These are phyloP conservation scores for Phytophthora colocasiae DNA, from an alignment of 352 stramenopile genomes.

Conservation along the genomic window DNA sequence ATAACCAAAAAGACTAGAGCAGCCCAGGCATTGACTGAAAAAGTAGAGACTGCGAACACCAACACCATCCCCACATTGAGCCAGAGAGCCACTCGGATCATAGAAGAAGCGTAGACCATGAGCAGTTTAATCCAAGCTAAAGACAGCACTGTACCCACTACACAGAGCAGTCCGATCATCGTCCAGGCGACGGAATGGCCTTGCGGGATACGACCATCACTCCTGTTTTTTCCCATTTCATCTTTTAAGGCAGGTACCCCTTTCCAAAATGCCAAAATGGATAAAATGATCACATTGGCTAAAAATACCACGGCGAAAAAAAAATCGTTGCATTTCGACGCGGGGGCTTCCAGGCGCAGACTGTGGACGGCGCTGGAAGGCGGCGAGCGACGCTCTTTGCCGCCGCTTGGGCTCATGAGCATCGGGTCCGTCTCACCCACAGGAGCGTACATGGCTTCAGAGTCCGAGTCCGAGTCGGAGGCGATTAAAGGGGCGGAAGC, in stretches of 20 bases:
- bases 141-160: constrained; percentile 60
- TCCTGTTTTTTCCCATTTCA: constrained; percentile 38
- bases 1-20: constrained; percentile 63
- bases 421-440: constrained; percentile 82
- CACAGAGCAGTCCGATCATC: constrained; percentile 60
- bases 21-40: constrained; percentile 70
- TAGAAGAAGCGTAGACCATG: constrained; percentile 73
- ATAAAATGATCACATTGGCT: constrained; percentile 62
- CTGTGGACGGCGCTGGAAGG: constrained; percentile 49
- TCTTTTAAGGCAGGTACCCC: constrained; percentile 64
- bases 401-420: constrained; percentile 54
- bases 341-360: constrained; percentile 64
- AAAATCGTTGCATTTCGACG: constrained; percentile 76
- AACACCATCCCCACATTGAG: constrained; percentile 81
- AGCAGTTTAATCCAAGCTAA: constrained; percentile 82
- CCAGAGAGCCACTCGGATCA: constrained; percentile 86
- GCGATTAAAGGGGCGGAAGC: constrained; percentile 19
- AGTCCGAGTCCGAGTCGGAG: constrained; percentile 35
- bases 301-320: constrained; percentile 81
- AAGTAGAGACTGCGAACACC: constrained; percentile 65
- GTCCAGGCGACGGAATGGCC: constrained; percentile 63
- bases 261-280: constrained; percentile 72
- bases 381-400: constrained; percentile 37
- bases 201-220: constrained; percentile 29
- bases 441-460: constrained; percentile 73